Base-by-base conservation (phyloP, 2,329 filamentous ascomycete species). In the Colletotrichum spinosum region DNA sequence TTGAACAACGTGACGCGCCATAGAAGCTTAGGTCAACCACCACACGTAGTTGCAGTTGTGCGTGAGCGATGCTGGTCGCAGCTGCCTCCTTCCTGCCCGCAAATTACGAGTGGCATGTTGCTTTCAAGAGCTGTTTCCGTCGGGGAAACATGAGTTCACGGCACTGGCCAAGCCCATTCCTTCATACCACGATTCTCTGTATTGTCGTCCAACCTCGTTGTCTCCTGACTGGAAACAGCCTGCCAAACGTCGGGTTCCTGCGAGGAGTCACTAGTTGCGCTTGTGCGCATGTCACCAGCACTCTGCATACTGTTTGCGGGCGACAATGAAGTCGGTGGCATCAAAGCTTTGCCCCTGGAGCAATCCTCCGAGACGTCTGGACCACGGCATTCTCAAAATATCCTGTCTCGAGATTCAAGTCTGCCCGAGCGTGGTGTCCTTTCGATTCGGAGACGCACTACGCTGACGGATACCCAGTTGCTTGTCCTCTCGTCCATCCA, bases 161-260 rank as follows among this genome's bases (percentile, higher is more conserved):
- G 25, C 25, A 25, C 25, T 25, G 25, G 25, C 25, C 25, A 25
- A 25, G 25, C 25, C 25, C 25, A 25, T 25, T 25, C 39, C 44
- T 58, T 51, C 55, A 51, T 58, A 37, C 46, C 46, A 58, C 55
- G 6, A 58, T 51, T 51, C 44, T 57, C 55, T 13, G 17, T 49
- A 15, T n/a, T n/a, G 42, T 64, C 51, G 42, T 33, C 13, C 3
- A 34, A 15, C 17, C 37, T 17, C 37, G 44, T 41, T 50, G 38
- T 15, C 41, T 15, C 25, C 25, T 25, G 25, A 25, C 38, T 41
- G 38, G 45, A 58, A 58, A 41, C 38, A 44, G 37, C 39, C 44
- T 12, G 44, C 49, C 42, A 54, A 54, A 53, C 25, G 44, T 44
- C 50, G 8, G 37, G 34, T 44, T 39, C 37, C 38, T 55, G 38